Evolutionary conservation across 2,329 filamentous ascomycete species (phyloP), one percentile per base, ranked within the genome.

Genomic region (Exophiala calicioides): DNA sequence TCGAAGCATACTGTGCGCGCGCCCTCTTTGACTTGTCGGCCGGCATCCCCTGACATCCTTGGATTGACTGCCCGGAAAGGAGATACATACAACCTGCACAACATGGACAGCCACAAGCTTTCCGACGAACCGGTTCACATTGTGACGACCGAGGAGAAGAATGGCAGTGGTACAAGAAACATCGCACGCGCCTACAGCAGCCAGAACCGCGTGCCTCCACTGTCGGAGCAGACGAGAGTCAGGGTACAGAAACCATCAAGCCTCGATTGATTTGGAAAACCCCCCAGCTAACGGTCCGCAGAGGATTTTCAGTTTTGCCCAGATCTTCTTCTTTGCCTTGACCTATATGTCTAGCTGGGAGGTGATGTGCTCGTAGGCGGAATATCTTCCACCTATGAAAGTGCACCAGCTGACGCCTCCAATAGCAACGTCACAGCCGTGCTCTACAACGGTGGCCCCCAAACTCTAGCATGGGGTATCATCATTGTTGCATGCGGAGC

Each of bases 401-500:
- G 16, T 15, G 3, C 15, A 34, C 20, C 21, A 13, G 32, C 24
- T 40, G 23, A 43, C 16, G 39, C 16, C 5, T 19, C 16, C 35
- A 19, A 24, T 13, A 50, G 44, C n/a, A 57, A 57, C 23, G 41
- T 57, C n/a, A 45, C 38, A 27, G 46, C 38, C 23, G 44, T 58
- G 8, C 59, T 68, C 20, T 58, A 56, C 39, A 66, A 68, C 48
- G 65, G 65, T 12, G 65, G 65, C 2, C 65, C 65, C 37, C 57
- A 55, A n/a, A 55, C 60, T 4, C 54, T 63, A 27, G 24, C 24
- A 27, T 27, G 24, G 24, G 24, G 24, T 15, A 33, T 33, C 9
- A 33, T 33, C 15, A n/a, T 16, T 16, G 9, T 15, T 16, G 15
- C 15, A n/a, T n/a, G n/a, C 10, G 30, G 30, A 7, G 15, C 30